Percentiles rank a stretch among this genome's conserved stretches.
phyloP scores from a whole-genome alignment of 2,329 filamentous ascomycete genomes.

The Fusarium sp. region DNA sequence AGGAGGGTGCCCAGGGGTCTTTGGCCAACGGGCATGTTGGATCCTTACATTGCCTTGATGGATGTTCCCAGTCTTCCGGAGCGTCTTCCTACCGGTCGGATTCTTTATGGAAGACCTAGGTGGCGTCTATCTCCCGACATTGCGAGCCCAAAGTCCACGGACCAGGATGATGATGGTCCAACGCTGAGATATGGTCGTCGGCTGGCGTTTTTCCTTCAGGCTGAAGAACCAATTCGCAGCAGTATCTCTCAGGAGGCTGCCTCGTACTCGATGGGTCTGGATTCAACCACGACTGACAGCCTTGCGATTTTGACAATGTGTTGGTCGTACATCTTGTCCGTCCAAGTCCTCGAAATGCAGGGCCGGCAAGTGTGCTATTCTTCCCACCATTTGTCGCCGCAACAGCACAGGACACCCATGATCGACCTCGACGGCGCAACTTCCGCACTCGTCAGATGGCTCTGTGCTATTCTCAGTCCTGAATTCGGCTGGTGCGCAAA shows the following conservation, averaged over 20 bases:
- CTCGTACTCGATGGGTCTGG: neutral
- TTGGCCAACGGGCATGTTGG: neutral
- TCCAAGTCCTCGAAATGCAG: slow-evolving; percentile 6
- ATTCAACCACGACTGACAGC: neutral
- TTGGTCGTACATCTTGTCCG: slow-evolving; percentile 3
- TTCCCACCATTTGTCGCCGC: neutral
- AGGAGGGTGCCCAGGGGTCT: neutral
- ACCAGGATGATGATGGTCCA: neutral
- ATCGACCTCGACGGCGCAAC: neutral
- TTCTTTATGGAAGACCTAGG: neutral
- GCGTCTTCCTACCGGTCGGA: neutral
- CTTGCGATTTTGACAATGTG: slow-evolving; percentile 4
- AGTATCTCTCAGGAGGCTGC: neutral
- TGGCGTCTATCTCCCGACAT: neutral
- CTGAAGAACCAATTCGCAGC: neutral
- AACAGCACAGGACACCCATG: neutral
- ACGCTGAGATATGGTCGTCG: neutral
- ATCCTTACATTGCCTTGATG: neutral
- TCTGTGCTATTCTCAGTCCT: neutral
- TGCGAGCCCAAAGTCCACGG: neutral
- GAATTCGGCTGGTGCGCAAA: neutral
- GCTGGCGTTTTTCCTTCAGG: neutral
- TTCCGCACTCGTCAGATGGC: neutral
- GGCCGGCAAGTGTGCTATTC: neutral
- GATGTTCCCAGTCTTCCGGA: neutral